A percentile compares a stretch with the other conserved stretches of the same genome.
These are phyloP conservation scores for Ambrosiella cleistominuta DNA, from an alignment of 2,329 filamentous ascomycete species.

Conservation along the genomic window DNA sequence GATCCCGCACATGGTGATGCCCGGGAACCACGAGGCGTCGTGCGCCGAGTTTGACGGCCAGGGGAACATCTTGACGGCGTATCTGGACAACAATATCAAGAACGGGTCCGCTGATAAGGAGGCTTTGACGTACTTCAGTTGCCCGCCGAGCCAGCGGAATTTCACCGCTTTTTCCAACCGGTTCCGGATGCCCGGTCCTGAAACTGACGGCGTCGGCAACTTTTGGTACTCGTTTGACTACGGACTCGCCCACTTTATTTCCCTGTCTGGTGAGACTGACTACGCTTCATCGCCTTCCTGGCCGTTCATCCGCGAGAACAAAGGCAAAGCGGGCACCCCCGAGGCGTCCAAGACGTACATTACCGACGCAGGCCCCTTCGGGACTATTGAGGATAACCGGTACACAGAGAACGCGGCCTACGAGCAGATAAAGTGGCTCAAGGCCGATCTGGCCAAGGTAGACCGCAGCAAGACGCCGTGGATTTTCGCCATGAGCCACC, in stretches of 20 bases:
- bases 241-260: slow-evolving; percentile 33
- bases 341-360: slow-evolving; percentile 25
- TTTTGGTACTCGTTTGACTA: slow-evolving; percentile 39
- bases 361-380: slow-evolving; percentile 33
- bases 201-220: slow-evolving; percentile 31
- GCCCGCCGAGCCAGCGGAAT: slow-evolving; percentile 32
- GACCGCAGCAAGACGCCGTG: slow-evolving; percentile 31
- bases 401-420: slow-evolving; percentile 24
- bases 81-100: slow-evolving; percentile 25
- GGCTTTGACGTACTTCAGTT: slow-evolving; percentile 32
- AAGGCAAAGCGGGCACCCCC: slow-evolving; percentile 24
- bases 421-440: slow-evolving; percentile 30
- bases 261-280: slow-evolving; percentile 31
- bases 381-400: slow-evolving; percentile 23
- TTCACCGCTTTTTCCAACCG: slow-evolving; percentile 34
- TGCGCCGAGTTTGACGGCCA: slow-evolving; percentile 32
- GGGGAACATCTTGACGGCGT: slow-evolving; percentile 27
- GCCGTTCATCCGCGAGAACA: slow-evolving; percentile 26
- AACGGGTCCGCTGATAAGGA: slow-evolving; percentile 24
- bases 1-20: slow-evolving; percentile 31
- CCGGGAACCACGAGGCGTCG: slow-evolving; percentile 33
- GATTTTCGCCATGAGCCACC: slow-evolving; percentile 31
- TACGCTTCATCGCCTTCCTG: slow-evolving; percentile 29
- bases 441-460: slow-evolving; percentile 26
- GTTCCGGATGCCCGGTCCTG: slow-evolving; percentile 32